These are phyloP conservation scores for Annulohypoxylon truncatum DNA, from an alignment of 2,329 filamentous ascomycete species.

Conservation along the genomic window DNA sequence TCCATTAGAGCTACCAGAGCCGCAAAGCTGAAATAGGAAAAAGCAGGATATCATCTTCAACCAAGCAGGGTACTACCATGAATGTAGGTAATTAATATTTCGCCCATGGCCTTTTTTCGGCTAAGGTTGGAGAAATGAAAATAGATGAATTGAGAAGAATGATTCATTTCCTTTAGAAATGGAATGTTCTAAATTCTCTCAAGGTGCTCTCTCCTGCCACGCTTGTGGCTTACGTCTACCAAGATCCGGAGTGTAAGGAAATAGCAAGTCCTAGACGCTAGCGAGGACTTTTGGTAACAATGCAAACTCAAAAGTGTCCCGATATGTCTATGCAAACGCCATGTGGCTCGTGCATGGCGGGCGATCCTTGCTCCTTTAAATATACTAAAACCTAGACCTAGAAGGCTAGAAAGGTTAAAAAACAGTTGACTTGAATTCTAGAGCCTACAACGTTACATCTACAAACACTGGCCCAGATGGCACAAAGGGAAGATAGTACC, in stretches of 20 bases:
- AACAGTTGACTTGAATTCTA: slow-evolving; percentile 41
- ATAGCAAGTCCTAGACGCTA: slow-evolving; percentile 7
- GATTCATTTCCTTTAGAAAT: slow-evolving; percentile 30
- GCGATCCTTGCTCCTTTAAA: slow-evolving; percentile 44
- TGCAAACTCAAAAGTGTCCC: neutral
- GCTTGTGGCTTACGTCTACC: slow-evolving; percentile 18
- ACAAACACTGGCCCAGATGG: slow-evolving; percentile 26
- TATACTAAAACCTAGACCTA: slow-evolving; percentile 40
- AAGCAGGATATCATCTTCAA: slow-evolving; percentile 25
- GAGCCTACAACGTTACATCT: slow-evolving; percentile 43
- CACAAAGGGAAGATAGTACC: slow-evolving; percentile 32
- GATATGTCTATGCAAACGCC: slow-evolving; percentile 32
- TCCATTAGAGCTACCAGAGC: slow-evolving; percentile 46
- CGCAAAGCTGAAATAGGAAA: slow-evolving; percentile 41
- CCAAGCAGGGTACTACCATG: slow-evolving; percentile 30
- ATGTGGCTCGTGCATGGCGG: slow-evolving; percentile 44
- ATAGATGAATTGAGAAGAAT: slow-evolving; percentile 32
- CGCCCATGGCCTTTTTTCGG: slow-evolving; percentile 23
- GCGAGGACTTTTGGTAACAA: slow-evolving; percentile 12
- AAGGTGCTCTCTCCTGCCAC: slow-evolving; percentile 34
- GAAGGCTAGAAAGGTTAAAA: slow-evolving; percentile 40
- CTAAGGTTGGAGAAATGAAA: slow-evolving; percentile 30
- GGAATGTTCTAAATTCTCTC: neutral
- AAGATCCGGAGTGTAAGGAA: neutral
- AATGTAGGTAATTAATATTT: slow-evolving; percentile 16